phyloP scores from a whole-genome alignment of 305 asterid genomes.

The Solanum hybrid region DNA sequence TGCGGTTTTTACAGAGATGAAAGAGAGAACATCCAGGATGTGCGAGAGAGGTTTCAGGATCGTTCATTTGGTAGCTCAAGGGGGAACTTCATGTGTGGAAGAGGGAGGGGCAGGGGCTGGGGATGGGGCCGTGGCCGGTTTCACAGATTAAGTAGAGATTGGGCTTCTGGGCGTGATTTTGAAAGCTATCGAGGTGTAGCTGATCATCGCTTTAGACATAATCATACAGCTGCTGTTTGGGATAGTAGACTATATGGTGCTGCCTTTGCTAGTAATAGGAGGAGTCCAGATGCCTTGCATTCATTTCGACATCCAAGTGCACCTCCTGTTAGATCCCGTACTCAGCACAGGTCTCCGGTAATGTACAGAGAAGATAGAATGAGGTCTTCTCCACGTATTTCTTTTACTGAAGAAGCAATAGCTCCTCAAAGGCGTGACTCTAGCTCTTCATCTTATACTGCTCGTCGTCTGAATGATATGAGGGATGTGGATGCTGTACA shows the following conservation, averaged over 20 bases:
- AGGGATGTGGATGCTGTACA: slow-evolving; percentile 46
- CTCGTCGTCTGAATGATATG: slow-evolving; percentile 17
- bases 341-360: no score
- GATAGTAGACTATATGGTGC: slow-evolving; percentile 19
- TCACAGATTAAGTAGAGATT: slow-evolving; percentile 24
- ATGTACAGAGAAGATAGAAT: no score
- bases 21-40: slow-evolving; percentile 9
- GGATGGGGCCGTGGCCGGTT: slow-evolving; percentile 16
- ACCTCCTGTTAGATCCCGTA: slow-evolving; percentile 48
- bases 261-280: slow-evolving; percentile 18
- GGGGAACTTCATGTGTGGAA: slow-evolving; percentile 44
- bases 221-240: slow-evolving; percentile 31
- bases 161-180: slow-evolving; percentile 51
- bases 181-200: slow-evolving; percentile 34
- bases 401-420: no score
- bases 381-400: no score
- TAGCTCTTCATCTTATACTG: no score
- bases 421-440: no score
- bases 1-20: no score
- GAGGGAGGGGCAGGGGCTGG: slow-evolving; percentile 36
- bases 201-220: slow-evolving; percentile 44
- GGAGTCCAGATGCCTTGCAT: slow-evolving; percentile 41
- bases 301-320: slow-evolving; percentile 34
- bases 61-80: slow-evolving; percentile 46
- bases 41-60: slow-evolving; percentile 41